phyloP scores from a whole-genome alignment of 1,284 basidiomycete species.

The Microbotryomycetes sp. region DNA sequence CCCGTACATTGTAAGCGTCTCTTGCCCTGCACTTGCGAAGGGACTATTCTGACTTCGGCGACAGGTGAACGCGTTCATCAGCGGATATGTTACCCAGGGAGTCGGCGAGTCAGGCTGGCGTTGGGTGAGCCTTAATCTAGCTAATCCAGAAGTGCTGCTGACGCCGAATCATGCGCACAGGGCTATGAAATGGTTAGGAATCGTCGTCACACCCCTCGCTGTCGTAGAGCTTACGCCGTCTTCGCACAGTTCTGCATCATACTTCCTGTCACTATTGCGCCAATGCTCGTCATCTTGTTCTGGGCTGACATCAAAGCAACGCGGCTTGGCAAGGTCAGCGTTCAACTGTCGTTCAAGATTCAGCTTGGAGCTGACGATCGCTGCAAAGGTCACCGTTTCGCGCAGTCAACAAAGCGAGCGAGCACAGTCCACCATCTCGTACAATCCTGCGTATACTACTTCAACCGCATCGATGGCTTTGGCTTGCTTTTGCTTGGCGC shows the following conservation, averaged over 20 bases:
- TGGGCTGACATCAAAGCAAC: constrained; percentile 62
- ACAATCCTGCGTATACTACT: constrained; percentile 22
- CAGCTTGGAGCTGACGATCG: background rate
- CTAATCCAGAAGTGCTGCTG: no score
- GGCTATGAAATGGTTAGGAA: constrained; percentile 45
- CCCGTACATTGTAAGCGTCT: background rate
- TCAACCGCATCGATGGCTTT: constrained; percentile 54
- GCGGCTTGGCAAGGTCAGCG: background rate
- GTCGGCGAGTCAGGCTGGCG: background rate
- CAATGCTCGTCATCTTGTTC: constrained; percentile 45
- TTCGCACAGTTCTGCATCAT: constrained; percentile 44
- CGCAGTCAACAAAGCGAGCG: no score
- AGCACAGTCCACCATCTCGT: constrained; percentile 10
- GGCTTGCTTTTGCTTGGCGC: constrained; percentile 61
- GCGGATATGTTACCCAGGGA: background rate
- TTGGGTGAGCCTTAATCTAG: no score
- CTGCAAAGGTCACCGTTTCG: constrained; percentile 7
- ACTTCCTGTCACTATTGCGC: constrained; percentile 45
- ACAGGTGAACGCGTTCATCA: background rate
- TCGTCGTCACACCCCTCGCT: background rate
- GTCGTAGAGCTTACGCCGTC: no score
- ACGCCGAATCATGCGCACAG: no score
- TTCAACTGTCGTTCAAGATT: background rate
- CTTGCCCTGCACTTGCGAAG: background rate
- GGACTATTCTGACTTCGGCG: background rate